These are phyloP conservation scores for Colletotrichum tanaceti DNA, from an alignment of 2,329 filamentous ascomycete species.

Conservation along the genomic window DNA sequence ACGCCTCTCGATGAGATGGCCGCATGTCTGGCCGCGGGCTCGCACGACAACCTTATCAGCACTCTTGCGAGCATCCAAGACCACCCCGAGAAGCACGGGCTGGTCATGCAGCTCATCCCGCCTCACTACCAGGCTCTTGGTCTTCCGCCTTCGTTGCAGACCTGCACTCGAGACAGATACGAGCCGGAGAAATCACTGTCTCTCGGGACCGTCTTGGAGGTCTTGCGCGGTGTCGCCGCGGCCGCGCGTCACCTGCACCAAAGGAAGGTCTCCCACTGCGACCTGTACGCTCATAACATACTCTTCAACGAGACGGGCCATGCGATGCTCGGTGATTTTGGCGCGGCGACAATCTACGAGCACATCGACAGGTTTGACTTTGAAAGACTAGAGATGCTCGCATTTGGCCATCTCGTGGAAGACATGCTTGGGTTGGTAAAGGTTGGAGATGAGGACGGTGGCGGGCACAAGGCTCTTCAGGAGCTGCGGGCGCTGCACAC, in stretches of 20 bases:
- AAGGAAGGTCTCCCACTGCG: conserved; percentile 58
- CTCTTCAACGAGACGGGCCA: conserved; percentile 55
- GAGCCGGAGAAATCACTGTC: conserved; percentile 47
- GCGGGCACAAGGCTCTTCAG: conserved; percentile 29
- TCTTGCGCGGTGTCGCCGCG: conserved; percentile 56
- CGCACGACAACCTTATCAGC: conserved; percentile 58
- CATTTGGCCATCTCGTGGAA: conserved; percentile 60
- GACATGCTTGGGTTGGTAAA: conserved; percentile 54
- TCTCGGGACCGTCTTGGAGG: conserved; percentile 47
- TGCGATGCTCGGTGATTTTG: conserved; percentile 60
- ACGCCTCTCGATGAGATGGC: conserved; percentile 62
- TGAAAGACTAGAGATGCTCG: conserved; percentile 60
- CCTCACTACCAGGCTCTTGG: conserved; percentile 56
- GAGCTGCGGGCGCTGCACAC: conserved; percentile 46
- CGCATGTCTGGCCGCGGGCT: conserved; percentile 58
- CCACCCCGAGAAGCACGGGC: conserved; percentile 55
- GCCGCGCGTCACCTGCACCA: conserved; percentile 58
- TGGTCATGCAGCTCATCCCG: conserved; percentile 61
- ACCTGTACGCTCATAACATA: conserved; percentile 62
- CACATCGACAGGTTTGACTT: conserved; percentile 45
- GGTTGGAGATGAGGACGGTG: conserved; percentile 15
- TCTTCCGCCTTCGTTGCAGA: conserved; percentile 56
- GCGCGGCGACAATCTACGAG: conserved; percentile 59
- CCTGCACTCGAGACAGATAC: conserved; percentile 60
- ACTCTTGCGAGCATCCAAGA: conserved; percentile 57